These are phyloP conservation scores for Cicer chorassanicum DNA, from an alignment of 306 rosid species.

Conservation along the genomic window DNA sequence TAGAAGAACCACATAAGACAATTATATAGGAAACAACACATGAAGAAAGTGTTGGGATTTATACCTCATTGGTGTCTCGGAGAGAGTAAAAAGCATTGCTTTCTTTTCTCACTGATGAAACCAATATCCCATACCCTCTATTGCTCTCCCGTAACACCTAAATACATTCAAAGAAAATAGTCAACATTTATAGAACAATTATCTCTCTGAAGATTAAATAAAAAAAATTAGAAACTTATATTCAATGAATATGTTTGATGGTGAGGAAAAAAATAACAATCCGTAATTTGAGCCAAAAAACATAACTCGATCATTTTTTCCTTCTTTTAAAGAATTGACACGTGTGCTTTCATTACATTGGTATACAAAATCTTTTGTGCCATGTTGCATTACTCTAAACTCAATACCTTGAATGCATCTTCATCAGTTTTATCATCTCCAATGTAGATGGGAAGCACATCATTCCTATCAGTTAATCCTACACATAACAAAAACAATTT, in stretches of 20 bases:
- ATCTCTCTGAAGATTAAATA: neutral
- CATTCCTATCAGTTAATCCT: slow-evolving; percentile 65
- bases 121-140: slow-evolving; percentile 82
- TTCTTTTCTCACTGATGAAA: slow-evolving; percentile 75
- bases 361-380: no score
- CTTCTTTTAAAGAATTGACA: no score
- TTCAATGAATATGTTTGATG: no score
- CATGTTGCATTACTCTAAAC: neutral
- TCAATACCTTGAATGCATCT: slow-evolving; percentile 92
- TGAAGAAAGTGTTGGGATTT: slow-evolving; percentile 13
- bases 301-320: no score
- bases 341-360: no score
- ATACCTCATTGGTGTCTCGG: slow-evolving; percentile 73
- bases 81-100: slow-evolving; percentile 85
- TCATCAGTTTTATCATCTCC: slow-evolving; percentile 95
- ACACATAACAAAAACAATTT: slow-evolving; percentile 23
- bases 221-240: neutral
- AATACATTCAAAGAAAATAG: neutral
- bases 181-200: neutral
- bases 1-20: slow-evolving; percentile 13
- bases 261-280: no score
- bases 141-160: slow-evolving; percentile 69
- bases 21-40: neutral
- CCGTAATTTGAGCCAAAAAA: no score
- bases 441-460: slow-evolving; percentile 81